Evolutionary conservation across 306 rosid genomes (phyloP), one percentile per base, ranked within the genome.

Genomic region (Ochetophila trinervis): DNA sequence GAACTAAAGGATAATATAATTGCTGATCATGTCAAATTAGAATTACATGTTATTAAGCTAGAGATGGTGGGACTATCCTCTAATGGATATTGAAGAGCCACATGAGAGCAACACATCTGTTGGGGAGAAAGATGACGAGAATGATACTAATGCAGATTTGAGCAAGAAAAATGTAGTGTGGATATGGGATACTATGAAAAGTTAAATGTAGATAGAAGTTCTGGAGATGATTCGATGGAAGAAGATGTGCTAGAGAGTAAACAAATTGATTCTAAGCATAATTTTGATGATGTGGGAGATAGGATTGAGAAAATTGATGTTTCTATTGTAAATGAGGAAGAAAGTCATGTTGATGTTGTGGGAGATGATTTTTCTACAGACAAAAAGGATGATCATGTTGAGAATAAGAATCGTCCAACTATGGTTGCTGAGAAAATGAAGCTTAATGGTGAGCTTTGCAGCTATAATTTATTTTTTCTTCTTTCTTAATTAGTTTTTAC

Each of bases 1-100:
- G 99, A 94, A 94, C 85, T 94, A 86, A 94, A 90, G 96, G 96
- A 90, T 81, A 88, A 87, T 86, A 87, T 90, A 85, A 90, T 91
- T 90, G 85, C 96, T 88, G 91, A 94, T 79, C 86, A 90, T 90
- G 96, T 94, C 86, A 88, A 90, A 86, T 75, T 94, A 94, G 99
- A 94, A 85, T 89, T 83, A 86, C 92, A 88, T 90, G 61, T 62
- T 88, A 74, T 82, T 94, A 88, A 78, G 84, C 91, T 83, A 54
- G 99, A 86, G 96, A 86, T 93, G 94, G 87, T 93, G 97, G 91
- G 88, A 74, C 89, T 97, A 87, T 88, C 88, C 74, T 90, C 84
- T 86, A 50, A 73, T 90, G 88, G 81, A 83, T 84, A 84, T 76
- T 78, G 89, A 78, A 67, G 89, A 73, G 72, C 82, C 86, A 58